phyloP scores from a whole-genome alignment of 176 grass and related monocot genomes.

The Triticum monococcum region DNA sequence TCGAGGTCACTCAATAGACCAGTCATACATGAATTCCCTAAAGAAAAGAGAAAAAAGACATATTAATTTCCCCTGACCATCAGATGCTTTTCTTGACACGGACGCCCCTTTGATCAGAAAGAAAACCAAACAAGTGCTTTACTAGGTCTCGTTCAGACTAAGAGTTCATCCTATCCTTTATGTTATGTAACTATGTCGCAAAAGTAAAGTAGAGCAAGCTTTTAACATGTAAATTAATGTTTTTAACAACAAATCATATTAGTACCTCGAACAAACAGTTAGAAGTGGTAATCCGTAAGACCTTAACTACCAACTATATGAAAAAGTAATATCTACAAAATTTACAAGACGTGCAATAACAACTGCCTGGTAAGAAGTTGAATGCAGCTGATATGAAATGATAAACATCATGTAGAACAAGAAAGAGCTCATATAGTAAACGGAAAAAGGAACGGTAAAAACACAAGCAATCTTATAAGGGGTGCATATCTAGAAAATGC shows the following conservation, averaged over 20 bases:
- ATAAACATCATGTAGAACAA: background rate
- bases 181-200: background rate
- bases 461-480: background rate
- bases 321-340: background rate
- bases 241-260: constrained; percentile 13
- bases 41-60: constrained; percentile 34
- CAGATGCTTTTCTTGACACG: background rate
- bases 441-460: background rate
- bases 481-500: constrained; percentile 4
- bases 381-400: background rate
- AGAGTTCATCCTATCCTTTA: background rate
- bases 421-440: background rate
- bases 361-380: constrained; percentile 1
- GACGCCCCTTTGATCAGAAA: background rate
- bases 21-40: constrained; percentile 69
- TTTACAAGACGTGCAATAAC: background rate
- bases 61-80: constrained; percentile 24
- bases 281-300: background rate
- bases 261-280: background rate
- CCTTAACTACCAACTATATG: constrained; percentile 1
- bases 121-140: background rate
- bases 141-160: background rate
- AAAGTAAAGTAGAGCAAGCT: background rate
- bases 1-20: constrained; percentile 80
- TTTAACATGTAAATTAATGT: background rate